phyloP scores from a whole-genome alignment of 2,329 filamentous ascomycete genomes.

The Rhytidhysteron rufulum region DNA sequence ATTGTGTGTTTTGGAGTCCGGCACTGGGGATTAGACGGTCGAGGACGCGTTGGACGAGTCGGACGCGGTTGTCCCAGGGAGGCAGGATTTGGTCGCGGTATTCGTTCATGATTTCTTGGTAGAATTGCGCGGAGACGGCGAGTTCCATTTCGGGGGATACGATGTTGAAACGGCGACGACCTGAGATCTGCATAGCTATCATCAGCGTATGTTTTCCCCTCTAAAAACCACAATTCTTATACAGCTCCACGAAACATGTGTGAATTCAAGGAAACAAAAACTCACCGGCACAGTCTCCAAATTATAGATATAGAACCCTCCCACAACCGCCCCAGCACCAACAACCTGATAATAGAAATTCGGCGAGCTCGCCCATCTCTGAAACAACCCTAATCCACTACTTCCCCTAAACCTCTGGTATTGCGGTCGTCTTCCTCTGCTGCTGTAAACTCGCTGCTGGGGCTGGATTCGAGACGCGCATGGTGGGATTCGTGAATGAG shows the following conservation, averaged over 20 bases:
- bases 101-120: constrained; percentile 54
- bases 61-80: constrained; percentile 55
- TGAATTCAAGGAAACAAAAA: constrained; percentile 2
- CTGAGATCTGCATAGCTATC: constrained; percentile 50
- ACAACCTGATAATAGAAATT: constrained; percentile 47
- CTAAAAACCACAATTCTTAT: not conserved
- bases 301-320: constrained; percentile 63
- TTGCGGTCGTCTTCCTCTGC: constrained; percentile 16
- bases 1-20: constrained; percentile 53
- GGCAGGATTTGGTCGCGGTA: constrained; percentile 56
- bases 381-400: constrained; percentile 12
- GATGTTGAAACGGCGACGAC: constrained; percentile 70
- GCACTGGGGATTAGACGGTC: constrained; percentile 63
- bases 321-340: constrained; percentile 39
- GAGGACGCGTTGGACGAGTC: constrained; percentile 62
- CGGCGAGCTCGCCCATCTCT: constrained; percentile 40
- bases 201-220: not conserved
- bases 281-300: constrained; percentile 64
- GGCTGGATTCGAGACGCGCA: too few species aligned
- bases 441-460: too few species aligned
- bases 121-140: constrained; percentile 50
- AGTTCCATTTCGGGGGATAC: constrained; percentile 55
- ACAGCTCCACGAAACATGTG: not conserved
- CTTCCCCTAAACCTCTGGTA: constrained; percentile 27
- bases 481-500: too few species aligned